phyloP scores from a whole-genome alignment of 2,329 filamentous ascomycete genomes.

The Elsinoe fawcettii region DNA sequence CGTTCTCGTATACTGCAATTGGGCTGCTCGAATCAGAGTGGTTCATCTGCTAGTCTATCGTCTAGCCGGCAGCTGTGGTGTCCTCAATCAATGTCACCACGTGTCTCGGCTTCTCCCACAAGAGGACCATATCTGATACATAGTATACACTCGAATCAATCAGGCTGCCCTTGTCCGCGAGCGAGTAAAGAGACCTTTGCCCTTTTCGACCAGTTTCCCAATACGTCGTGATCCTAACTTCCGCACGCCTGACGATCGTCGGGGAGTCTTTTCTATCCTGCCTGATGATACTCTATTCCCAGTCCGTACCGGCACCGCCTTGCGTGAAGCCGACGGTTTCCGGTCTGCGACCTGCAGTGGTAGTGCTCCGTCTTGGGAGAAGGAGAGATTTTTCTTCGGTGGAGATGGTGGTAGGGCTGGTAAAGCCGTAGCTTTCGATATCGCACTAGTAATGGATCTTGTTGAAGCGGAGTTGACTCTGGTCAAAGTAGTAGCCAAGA shows the following conservation, averaged over 20 bases:
- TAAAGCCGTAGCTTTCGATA: neutral
- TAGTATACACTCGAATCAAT: too few relatives aligned
- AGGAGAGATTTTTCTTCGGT: neutral
- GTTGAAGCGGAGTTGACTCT: neutral
- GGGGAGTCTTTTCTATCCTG: neutral
- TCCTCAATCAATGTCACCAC: too few relatives aligned
- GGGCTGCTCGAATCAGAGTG: too few relatives aligned
- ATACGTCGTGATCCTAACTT: constrained; percentile 2
- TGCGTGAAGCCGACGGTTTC: neutral
- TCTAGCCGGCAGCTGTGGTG: too few relatives aligned
- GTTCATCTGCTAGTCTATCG: too few relatives aligned
- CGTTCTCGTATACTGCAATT: too few relatives aligned
- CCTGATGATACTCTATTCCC: neutral
- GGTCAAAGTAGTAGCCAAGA: neutral
- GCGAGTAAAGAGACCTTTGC: constrained; percentile 1
- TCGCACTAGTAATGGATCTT: neutral
- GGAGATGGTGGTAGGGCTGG: neutral
- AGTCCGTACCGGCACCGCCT: neutral
- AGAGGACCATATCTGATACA: too few relatives aligned
- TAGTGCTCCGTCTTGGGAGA: neutral
- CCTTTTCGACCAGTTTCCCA: neutral
- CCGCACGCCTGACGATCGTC: neutral
- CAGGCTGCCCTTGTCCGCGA: neutral
- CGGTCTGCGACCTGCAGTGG: neutral
- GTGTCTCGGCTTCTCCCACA: too few relatives aligned